Percentiles rank a stretch among this genome's conserved stretches.
phyloP scores from a whole-genome alignment of 2,329 filamentous ascomycete genomes.

The Camillea tinctor region DNA sequence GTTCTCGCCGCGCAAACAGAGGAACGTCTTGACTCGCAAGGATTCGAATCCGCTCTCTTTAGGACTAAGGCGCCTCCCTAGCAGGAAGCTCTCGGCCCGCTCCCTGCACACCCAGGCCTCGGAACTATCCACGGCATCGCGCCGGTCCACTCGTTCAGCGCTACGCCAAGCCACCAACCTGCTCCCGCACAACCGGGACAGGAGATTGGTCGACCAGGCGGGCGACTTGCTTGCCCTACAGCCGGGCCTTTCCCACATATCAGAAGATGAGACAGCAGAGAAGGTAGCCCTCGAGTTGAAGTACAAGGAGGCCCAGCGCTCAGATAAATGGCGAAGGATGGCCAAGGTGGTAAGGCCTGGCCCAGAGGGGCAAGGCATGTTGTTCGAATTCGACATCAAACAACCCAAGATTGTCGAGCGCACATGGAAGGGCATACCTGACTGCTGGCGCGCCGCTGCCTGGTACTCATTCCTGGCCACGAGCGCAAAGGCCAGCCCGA shows the following conservation, averaged over 20 bases:
- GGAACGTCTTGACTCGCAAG: constrained; percentile 45
- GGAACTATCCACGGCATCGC: constrained; percentile 49
- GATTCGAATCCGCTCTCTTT: constrained; percentile 37
- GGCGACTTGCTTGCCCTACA: constrained; percentile 65
- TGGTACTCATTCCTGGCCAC: constrained; percentile 91
- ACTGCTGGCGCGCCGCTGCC: constrained; percentile 87
- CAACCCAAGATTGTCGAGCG: constrained; percentile 85
- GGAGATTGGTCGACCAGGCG: constrained; percentile 62
- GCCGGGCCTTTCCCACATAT: constrained; percentile 54
- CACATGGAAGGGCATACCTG: constrained; percentile 97
- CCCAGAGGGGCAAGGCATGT: constrained; percentile 55
- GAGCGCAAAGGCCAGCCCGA: constrained; percentile 65
- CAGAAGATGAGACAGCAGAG: constrained; percentile 54
- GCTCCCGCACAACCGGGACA: constrained; percentile 60
- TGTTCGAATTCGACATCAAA: constrained; percentile 76
- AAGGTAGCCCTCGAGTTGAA: constrained; percentile 56
- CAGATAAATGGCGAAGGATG: constrained; percentile 69
- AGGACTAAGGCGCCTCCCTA: constrained; percentile 45
- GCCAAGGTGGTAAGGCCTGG: constrained; percentile 55
- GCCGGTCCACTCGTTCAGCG: constrained; percentile 53
- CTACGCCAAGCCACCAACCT: constrained; percentile 58
- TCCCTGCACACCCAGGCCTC: constrained; percentile 60
- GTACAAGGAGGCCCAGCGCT: constrained; percentile 60
- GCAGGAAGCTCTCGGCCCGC: constrained; percentile 55
- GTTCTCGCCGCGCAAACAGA: constrained; percentile 43